Evolutionary conservation across 1,284 basidiomycete species (phyloP), one percentile per base, ranked within the genome.

Genomic region (Sutorius eximius): DNA sequence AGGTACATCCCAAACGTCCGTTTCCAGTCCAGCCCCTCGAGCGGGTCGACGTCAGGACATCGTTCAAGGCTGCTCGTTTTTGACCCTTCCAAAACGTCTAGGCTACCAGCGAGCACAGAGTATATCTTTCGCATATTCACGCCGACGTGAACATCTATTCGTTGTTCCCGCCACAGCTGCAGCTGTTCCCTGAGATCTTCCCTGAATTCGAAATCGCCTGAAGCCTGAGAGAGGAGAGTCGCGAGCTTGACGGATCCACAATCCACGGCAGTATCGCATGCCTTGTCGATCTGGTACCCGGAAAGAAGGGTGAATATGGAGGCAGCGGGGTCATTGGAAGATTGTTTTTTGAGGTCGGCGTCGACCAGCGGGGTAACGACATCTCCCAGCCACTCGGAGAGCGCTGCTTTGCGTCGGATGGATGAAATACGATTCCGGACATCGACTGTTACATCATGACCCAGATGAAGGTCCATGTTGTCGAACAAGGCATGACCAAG

Each of bases 401-500:
- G 73, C 0, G 88, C 89, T 32, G 86, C 82, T 68, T 94, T 93
- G 40, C 96, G 83, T 50, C 90, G 84, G 15, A 98, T 73, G 37
- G 77, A 68, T 37, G 73, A 72, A 33, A 92, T 75, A 13, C 86
- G 82, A 58, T 85, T 80, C 20, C 80, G 76, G 33, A 88, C 76
- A 51, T 87, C 82, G 0, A 79, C 75, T 0, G 85, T 77, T 30
- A 83, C 78, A 2, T 79, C 75, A n/a, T 72, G 72, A 10, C 75
- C 73, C 0, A 89, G 71, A 10, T 82, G 82, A n/a, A 93, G 76
- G 41, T 85, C 78, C 33, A 96, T 77, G 30, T 83, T 80, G 72
- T 99, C 97, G 67, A 98, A 99, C 0, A 99, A 79, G 0, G 93
- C 93, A n/a, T 83, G 82, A 7, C 93, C 94, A 0, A 99, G 82